phyloP scores from a whole-genome alignment of 129 eudicot species.

The Oenanthe sinensis region DNA sequence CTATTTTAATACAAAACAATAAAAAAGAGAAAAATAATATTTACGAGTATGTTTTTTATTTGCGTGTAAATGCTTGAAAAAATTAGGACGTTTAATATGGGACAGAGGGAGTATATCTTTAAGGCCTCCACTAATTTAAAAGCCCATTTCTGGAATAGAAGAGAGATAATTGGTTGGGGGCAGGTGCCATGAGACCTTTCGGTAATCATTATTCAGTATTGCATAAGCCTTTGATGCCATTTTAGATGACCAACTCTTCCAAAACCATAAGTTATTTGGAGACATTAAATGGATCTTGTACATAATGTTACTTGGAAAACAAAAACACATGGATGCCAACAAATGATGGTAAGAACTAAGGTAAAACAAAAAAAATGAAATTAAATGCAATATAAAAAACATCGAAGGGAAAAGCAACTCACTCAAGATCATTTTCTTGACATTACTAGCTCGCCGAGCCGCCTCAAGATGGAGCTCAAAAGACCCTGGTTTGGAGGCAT shows the following conservation, averaged over 20 bases:
- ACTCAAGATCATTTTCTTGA: slow-evolving; percentile 79
- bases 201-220: not conserved
- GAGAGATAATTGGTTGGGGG: no score
- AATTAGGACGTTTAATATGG: no score
- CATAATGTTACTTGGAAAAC: not conserved
- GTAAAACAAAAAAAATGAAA: not conserved
- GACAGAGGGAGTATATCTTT: not conserved
- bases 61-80: no score
- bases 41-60: no score
- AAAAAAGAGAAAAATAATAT: no score
- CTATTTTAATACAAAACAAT: no score
- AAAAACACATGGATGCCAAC: not conserved
- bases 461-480: slow-evolving; percentile 93
- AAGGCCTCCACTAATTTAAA: not conserved
- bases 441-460: slow-evolving; percentile 86
- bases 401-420: slow-evolving; percentile 18
- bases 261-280: not conserved
- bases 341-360: not conserved
- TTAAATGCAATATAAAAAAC: not conserved
- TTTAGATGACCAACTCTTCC: not conserved
- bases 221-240: not conserved
- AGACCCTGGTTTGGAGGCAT: slow-evolving; percentile 37
- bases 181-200: not conserved
- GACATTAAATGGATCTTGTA: not conserved
- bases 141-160: not conserved